A percentile compares a stretch with the other conserved stretches of the same genome.
phyloP scores from a whole-genome alignment of 148 eudicot genomes.

The Rhododendron ovatum region DNA sequence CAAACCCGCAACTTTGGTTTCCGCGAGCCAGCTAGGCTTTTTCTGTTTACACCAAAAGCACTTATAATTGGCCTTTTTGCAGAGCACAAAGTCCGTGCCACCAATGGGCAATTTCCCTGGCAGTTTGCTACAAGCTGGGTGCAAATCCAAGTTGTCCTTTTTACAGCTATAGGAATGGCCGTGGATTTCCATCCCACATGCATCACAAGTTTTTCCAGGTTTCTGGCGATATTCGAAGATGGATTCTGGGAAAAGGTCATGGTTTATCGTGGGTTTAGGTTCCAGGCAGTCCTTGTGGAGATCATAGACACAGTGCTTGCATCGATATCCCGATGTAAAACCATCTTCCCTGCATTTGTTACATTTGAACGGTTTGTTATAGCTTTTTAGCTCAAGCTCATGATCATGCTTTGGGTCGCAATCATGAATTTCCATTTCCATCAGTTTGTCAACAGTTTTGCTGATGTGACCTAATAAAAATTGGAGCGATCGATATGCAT shows the following conservation, averaged over 20 bases:
- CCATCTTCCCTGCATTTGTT: conserved; percentile 15
- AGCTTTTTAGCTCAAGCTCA: not conserved
- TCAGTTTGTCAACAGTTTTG: not conserved
- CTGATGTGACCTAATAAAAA: not conserved
- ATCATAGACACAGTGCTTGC: conserved; percentile 1
- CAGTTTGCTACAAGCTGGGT: conserved; percentile 9
- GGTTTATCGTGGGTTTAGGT: not conserved
- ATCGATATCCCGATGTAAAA: conserved; percentile 6
- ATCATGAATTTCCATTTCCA: not conserved
- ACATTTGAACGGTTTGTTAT: conserved; percentile 6
- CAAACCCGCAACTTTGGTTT: not conserved
- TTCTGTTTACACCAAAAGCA: not conserved
- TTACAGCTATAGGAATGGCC: not conserved
- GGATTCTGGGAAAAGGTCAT: not conserved
- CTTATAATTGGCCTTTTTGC: not conserved
- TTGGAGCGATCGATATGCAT: not conserved
- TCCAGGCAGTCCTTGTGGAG: conserved; percentile 5
- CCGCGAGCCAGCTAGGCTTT: not conserved
- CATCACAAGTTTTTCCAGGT: not conserved
- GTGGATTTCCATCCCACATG: conserved; percentile 3
- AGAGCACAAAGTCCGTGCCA: not conserved
- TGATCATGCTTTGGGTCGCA: not conserved
- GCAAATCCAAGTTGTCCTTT: not conserved
- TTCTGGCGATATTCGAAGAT: not conserved
- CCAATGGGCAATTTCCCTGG: not conserved